phyloP scores from a whole-genome alignment of 176 grass and related monocot genomes.

The Zoysia japonica region DNA sequence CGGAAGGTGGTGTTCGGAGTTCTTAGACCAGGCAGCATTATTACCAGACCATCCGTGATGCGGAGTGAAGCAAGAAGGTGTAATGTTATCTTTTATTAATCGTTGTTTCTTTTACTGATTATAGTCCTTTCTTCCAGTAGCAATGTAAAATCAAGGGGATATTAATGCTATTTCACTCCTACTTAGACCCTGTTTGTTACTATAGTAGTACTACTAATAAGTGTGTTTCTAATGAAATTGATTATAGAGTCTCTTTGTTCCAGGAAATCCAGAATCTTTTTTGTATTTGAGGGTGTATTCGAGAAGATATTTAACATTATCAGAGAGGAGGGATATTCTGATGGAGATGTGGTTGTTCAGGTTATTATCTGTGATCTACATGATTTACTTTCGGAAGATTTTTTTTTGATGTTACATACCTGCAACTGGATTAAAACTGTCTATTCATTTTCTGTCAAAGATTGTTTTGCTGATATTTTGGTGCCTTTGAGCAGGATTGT shows the following conservation, averaged over 20 bases:
- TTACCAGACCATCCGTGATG: too few species aligned
- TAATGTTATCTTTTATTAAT: too few species aligned
- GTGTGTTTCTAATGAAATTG: too few species aligned
- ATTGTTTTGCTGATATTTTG: slow-evolving; percentile 46
- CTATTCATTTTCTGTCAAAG: slow-evolving; percentile 9
- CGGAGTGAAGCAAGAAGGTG: too few species aligned
- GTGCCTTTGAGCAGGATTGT: slow-evolving; percentile 70
- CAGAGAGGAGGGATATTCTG: slow-evolving; percentile 92
- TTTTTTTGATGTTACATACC: slow-evolving; percentile 26
- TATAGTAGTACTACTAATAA: too few species aligned
- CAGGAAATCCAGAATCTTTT: slow-evolving; percentile 99
- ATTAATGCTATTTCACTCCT: too few species aligned
- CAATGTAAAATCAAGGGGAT: too few species aligned
- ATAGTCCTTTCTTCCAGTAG: too few species aligned
- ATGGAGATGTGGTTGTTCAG: slow-evolving; percentile 99
- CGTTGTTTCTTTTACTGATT: too few species aligned
- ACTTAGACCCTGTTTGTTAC: too few species aligned
- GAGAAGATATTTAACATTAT: slow-evolving; percentile 99
- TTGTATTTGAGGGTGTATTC: slow-evolving; percentile 96
- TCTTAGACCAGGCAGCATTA: too few species aligned
- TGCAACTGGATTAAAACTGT: neutral
- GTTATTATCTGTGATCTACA: slow-evolving; percentile 45
- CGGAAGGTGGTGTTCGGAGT: too few species aligned
- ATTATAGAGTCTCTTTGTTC: slow-evolving; percentile 35
- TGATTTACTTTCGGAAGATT: slow-evolving; percentile 24